Conservation (phyloP, 352 stramenopile species). For the Thraustochytrium sp. region DNA sequence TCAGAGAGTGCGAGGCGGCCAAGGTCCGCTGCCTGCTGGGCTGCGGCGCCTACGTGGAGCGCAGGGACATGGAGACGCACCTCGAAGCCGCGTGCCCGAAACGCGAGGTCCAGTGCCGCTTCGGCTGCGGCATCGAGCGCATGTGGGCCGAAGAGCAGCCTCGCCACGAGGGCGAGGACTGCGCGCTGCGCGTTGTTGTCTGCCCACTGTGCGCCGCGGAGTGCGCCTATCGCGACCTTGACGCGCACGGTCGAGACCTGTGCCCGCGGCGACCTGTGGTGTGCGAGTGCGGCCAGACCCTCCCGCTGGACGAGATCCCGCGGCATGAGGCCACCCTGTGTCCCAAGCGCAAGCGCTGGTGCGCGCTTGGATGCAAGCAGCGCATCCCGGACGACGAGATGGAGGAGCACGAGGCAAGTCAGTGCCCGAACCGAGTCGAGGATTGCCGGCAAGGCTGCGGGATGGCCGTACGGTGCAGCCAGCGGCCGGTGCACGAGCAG, state of each 20-base stretch:
- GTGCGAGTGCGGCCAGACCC: constrained; percentile 46
- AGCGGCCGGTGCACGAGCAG: constrained; percentile 28
- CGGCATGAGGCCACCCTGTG: constrained; percentile 40
- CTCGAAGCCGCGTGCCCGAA: constrained; percentile 37
- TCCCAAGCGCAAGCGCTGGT: constrained; percentile 39
- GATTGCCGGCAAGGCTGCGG: constrained; percentile 44
- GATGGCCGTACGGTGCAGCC: constrained; percentile 10
- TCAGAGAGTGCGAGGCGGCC: neutral
- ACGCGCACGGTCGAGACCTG: constrained; percentile 43
- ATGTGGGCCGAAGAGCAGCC: constrained; percentile 47
- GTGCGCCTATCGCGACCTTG: constrained; percentile 17
- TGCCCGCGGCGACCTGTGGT: constrained; percentile 37
- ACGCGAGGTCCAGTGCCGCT: constrained; percentile 32
- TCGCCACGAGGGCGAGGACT: constrained; percentile 2
- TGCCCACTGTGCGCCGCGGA: constrained; percentile 23
- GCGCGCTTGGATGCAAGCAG: constrained; percentile 41
- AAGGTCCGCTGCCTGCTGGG: constrained; percentile 29
- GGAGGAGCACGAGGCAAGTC: constrained; percentile 41
- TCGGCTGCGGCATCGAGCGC: constrained; percentile 20
- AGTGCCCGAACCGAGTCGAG: constrained; percentile 45
- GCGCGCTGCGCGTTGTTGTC: constrained; percentile 6
- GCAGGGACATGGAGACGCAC: constrained; percentile 36
- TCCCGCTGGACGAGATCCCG: neutral
- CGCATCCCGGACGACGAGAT: constrained; percentile 45
- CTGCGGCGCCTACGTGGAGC: constrained; percentile 27